Base-by-base conservation (phyloP, 768 basidiomycete species). In the Tulasnella sp. region DNA sequence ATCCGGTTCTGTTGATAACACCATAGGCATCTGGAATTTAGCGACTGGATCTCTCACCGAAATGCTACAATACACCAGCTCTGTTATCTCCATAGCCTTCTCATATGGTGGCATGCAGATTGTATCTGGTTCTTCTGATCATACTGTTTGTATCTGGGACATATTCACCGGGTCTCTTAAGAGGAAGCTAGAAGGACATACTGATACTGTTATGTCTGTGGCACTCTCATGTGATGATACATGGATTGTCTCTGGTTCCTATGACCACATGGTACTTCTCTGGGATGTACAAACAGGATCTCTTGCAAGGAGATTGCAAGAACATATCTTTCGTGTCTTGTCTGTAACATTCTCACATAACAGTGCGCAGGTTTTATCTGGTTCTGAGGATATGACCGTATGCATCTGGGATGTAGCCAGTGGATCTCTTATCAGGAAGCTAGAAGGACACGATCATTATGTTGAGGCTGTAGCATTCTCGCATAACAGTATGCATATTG, bases 271-370 rank as follows among this genome's bases (percentile, higher is more conserved):
- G 9, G n/a, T 54, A n/a, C 31, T 35, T 25, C 4, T 53, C 10
- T 54, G 53, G 53, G 53, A 54, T 49, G 47, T 22, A 12, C 19
- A 16, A n/a, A n/a, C n/a, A n/a, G n/a, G n/a, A n/a, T n/a, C n/a
- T n/a, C n/a, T n/a, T n/a, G n/a, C n/a, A n/a, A n/a, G n/a, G n/a
- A n/a, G n/a, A n/a, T n/a, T n/a, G n/a, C n/a, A n/a, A n/a, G 45
- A 32, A 12, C 45, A 46, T 31, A 13, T 10, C 15, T n/a, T n/a
- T 12, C 12, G 40, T 12, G 47, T 48, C 1, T 15, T 9, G n/a
- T 48, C 15, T 16, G 47, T 48, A 47, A 42, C 47, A 45, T 48
- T 45, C 39, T 48, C 47, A 10, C 47, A 33, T 28, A 45, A 48
- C 29, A 42, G 47, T 9, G 12, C 16, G 9, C 15, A n/a, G 13